Percentiles rank a stretch among this genome's conserved stretches.
Conservation (phyloP, 1,284 basidiomycete genomes). For the Ceratobasidium sp. region DNA sequence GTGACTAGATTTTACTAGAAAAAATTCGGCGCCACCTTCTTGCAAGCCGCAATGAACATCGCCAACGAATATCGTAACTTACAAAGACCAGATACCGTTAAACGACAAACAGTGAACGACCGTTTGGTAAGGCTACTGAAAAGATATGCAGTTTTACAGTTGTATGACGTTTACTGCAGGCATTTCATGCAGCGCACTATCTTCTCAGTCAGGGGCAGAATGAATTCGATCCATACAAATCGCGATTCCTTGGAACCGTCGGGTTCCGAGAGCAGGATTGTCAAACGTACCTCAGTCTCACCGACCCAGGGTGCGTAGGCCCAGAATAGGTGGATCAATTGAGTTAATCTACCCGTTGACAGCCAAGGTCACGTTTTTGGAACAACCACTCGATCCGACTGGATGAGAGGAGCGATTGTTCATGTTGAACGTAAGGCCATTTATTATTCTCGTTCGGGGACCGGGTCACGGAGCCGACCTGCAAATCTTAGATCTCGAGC, state of each 20-base stretch:
- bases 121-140: background rate
- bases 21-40: too few relatives aligned
- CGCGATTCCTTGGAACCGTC: constrained; percentile 10
- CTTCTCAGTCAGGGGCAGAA: constrained; percentile 30
- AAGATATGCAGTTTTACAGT: too few relatives aligned
- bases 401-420: constrained; percentile 23
- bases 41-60: background rate
- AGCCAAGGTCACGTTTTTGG: constrained; percentile 30
- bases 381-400: background rate
- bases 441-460: too few relatives aligned
- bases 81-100: too few relatives aligned
- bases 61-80: background rate
- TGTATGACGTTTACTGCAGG: too few relatives aligned
- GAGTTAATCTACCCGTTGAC: background rate
- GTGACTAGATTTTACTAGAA: too few relatives aligned
- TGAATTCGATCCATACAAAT: background rate
- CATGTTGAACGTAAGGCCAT: constrained; percentile 25
- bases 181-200: constrained; percentile 27
- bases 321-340: too few relatives aligned
- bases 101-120: too few relatives aligned
- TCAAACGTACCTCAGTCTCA: constrained; percentile 28
- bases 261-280: constrained; percentile 8
- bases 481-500: constrained; percentile 15
- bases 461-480: too few relatives aligned
- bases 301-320: constrained; percentile 18